These are phyloP conservation scores for Schizothecium vesticola DNA, from an alignment of 495 filamentous ascomycete genomes.

Conservation along the genomic window DNA sequence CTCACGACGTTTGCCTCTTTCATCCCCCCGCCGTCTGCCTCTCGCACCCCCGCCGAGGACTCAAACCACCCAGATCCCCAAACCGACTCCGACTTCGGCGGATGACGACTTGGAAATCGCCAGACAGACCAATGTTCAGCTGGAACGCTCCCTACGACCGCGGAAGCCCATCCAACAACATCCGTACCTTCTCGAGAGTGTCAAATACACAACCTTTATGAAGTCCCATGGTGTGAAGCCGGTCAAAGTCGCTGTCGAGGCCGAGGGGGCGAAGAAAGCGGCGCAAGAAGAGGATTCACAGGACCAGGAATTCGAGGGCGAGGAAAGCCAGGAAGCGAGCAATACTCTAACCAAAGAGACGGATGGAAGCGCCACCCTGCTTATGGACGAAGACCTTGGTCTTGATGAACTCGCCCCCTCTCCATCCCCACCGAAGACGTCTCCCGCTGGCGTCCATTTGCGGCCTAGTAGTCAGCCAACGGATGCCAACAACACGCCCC, in stretches of 20 bases:
- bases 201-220: conserved; percentile 56
- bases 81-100: neutral
- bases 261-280: conserved; percentile 24
- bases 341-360: conserved; percentile 8
- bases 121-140: conserved; percentile 17
- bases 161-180: conserved; percentile 72
- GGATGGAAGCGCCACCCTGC: conserved; percentile 26
- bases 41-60: neutral
- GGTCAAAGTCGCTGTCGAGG: conserved; percentile 43
- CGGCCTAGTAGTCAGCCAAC: conserved; percentile 22
- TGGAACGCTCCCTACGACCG: conserved; percentile 51
- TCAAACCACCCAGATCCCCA: neutral
- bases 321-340: conserved; percentile 42
- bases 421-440: conserved; percentile 26
- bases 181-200: conserved; percentile 64
- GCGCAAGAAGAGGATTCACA: conserved; percentile 41
- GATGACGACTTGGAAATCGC: conserved; percentile 16
- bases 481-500: conserved; percentile 24
- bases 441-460: conserved; percentile 10
- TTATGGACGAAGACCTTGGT: conserved; percentile 19
- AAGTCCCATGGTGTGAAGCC: conserved; percentile 60
- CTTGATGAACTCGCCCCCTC: conserved; percentile 25
- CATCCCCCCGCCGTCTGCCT: neutral
- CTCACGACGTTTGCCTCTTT: neutral
- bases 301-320: conserved; percentile 43